Percentiles rank a stretch among this genome's conserved stretches.
These are phyloP conservation scores for Penicillium paxilli DNA, from an alignment of 495 filamentous ascomycete genomes.

Conservation along the genomic window DNA sequence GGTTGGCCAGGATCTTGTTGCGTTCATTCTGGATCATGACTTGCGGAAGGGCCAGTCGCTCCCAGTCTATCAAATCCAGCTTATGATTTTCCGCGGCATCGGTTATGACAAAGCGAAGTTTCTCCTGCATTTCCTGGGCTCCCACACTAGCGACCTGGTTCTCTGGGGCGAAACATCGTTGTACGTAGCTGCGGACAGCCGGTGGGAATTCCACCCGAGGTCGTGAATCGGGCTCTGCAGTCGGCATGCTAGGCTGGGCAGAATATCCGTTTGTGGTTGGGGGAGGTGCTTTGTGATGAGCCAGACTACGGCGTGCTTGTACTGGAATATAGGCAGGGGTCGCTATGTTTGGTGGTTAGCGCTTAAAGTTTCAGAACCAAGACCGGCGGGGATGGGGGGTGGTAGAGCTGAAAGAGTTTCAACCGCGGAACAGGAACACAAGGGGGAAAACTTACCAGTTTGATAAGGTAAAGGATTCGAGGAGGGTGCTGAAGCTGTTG, in stretches of 20 bases:
- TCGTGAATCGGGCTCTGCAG: slow-evolving; percentile 27
- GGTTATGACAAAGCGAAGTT: slow-evolving; percentile 83
- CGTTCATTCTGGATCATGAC: slow-evolving; percentile 78
- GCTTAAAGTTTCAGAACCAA: not conserved
- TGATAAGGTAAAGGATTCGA: slow-evolving; percentile 25
- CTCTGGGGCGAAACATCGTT: slow-evolving; percentile 74
- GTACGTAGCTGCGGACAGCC: slow-evolving; percentile 77
- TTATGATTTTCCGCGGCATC: slow-evolving; percentile 68
- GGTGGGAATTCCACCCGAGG: slow-evolving; percentile 68
- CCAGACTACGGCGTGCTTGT: slow-evolving; percentile 50
- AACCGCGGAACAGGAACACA: no score
- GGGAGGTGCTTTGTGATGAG: slow-evolving; percentile 20
- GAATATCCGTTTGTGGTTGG: slow-evolving; percentile 28
- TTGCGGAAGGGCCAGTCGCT: slow-evolving; percentile 80
- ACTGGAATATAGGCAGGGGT: slow-evolving; percentile 53
- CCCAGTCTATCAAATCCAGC: slow-evolving; percentile 78
- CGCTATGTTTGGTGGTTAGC: slow-evolving; percentile 23
- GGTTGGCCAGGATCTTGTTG: slow-evolving; percentile 40
- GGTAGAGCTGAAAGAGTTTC: not conserved
- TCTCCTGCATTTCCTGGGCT: slow-evolving; percentile 72
- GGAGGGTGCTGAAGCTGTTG: slow-evolving; percentile 33
- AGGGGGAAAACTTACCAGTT: slow-evolving; percentile 37
- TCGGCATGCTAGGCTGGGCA: slow-evolving; percentile 8
- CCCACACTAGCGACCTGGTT: slow-evolving; percentile 65
- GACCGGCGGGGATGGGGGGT: not conserved